phyloP scores from a whole-genome alignment of 2,329 filamentous ascomycete species.

The Stagonosporopsis vannaccii region DNA sequence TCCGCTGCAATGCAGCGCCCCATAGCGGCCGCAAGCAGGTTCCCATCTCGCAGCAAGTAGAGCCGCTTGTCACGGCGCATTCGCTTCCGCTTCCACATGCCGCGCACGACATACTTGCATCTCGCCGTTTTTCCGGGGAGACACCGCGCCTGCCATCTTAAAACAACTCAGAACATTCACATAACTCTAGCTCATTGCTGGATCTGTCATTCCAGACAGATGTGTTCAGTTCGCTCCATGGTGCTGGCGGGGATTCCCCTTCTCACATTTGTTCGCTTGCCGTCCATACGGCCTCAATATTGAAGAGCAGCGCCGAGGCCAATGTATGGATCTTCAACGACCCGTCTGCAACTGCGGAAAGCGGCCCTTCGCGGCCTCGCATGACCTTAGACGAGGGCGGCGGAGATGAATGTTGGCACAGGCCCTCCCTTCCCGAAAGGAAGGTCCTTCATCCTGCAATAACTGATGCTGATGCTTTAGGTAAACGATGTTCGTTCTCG shows the following conservation, averaged over 20 bases:
- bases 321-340: conserved; percentile 13
- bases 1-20: conserved; percentile 36
- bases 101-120: conserved; percentile 47
- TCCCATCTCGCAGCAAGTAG: conserved; percentile 37
- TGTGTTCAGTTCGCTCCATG: not conserved
- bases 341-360: conserved; percentile 16
- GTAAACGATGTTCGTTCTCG: not conserved
- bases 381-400: conserved; percentile 6
- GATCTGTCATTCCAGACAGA: not conserved
- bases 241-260: not conserved
- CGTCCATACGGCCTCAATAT: not conserved
- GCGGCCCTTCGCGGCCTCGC: conserved; percentile 18
- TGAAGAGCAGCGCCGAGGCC: conserved; percentile 1
- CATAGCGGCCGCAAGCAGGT: conserved; percentile 30
- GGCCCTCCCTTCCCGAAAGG: conserved; percentile 2
- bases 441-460: conserved; percentile 2
- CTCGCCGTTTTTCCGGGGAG: conserved; percentile 36
- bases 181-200: conserved; percentile 5
- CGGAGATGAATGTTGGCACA: conserved; percentile 1
- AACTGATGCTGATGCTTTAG: conserved; percentile 3
- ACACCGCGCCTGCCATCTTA: conserved; percentile 37
- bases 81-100: conserved; percentile 41
- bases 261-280: not conserved
- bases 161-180: conserved; percentile 23
- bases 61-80: conserved; percentile 38